Evolutionary conservation across 2,329 filamentous ascomycete species (phyloP).

Genomic region (Aspergillus costaricaensis): DNA sequence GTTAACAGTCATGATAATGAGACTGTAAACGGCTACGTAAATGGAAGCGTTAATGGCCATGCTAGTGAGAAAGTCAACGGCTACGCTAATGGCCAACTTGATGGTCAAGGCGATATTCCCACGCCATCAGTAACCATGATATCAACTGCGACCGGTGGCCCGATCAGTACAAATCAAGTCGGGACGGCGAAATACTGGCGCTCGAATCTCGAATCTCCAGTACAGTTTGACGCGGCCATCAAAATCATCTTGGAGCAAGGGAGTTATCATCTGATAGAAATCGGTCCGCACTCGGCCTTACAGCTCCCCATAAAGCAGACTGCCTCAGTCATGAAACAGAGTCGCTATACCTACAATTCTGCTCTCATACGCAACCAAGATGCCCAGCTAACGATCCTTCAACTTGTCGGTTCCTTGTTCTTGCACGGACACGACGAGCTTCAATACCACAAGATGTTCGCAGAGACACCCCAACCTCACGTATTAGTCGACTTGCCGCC

Average conservation of each 20-base stretch:
- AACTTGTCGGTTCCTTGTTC: neutral
- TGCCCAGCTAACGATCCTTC: neutral
- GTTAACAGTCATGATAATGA: too few relatives aligned
- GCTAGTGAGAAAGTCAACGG: too few relatives aligned
- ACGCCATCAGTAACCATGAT: neutral
- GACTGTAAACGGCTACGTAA: too few relatives aligned
- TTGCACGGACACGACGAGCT: neutral
- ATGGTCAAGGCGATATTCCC: too few relatives aligned
- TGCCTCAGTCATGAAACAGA: neutral
- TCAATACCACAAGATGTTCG: neutral
- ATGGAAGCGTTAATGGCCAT: too few relatives aligned
- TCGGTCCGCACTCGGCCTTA: neutral
- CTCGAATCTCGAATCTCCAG: neutral
- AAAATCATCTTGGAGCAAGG: neutral
- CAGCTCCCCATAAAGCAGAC: neutral
- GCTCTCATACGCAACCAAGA: neutral
- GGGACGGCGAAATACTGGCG: neutral
- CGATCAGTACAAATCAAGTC: neutral
- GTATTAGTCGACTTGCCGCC: slow-evolving; percentile 26
- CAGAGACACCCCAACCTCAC: neutral
- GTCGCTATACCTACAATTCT: neutral
- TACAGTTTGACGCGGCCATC: neutral
- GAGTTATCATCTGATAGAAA: neutral
- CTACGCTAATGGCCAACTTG: too few relatives aligned
- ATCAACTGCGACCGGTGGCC: neutral